A percentile compares a stretch with the other conserved stretches of the same genome.
These are phyloP conservation scores for Beauveria pseudobassiana DNA, from an alignment of 2,329 filamentous ascomycete genomes.

Conservation along the genomic window DNA sequence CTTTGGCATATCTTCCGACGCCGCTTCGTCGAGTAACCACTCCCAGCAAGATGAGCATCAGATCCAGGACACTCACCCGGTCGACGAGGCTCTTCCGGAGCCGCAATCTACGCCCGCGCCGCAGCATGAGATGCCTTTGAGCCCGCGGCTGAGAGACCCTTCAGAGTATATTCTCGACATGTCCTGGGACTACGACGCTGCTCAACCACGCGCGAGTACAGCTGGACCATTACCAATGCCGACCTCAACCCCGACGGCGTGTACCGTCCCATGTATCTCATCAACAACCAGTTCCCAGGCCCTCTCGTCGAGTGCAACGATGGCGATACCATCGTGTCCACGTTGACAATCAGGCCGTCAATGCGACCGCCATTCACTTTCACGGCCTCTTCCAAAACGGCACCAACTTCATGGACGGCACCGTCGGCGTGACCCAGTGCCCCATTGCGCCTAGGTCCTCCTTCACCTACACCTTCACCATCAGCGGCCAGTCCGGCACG, in stretches of 20 bases:
- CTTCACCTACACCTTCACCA: slow-evolving; percentile 62
- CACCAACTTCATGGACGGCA: slow-evolving; percentile 68
- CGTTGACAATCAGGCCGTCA: slow-evolving; percentile 58
- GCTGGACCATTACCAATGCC: slow-evolving; percentile 53
- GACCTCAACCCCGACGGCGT: slow-evolving; percentile 54
- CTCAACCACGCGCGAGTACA: slow-evolving; percentile 46
- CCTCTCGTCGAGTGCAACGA: slow-evolving; percentile 67
- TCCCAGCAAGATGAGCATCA: slow-evolving; percentile 2
- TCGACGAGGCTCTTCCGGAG: background rate
- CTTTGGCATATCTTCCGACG: slow-evolving; percentile 16
- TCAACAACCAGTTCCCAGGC: slow-evolving; percentile 69
- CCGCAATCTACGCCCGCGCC: background rate
- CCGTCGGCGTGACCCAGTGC: slow-evolving; percentile 60
- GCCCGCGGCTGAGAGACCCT: slow-evolving; percentile 22
- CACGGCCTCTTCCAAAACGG: slow-evolving; percentile 74
- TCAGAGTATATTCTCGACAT: slow-evolving; percentile 50
- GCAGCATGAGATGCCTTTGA: background rate
- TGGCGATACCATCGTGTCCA: slow-evolving; percentile 62
- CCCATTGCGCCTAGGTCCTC: slow-evolving; percentile 54
- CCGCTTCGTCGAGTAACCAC: background rate
- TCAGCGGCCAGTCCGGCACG: slow-evolving; percentile 42
- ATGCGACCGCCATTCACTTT: slow-evolving; percentile 65
- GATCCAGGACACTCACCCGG: background rate
- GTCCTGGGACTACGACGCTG: slow-evolving; percentile 46
- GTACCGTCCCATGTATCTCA: slow-evolving; percentile 53